Evolutionary conservation across 768 basidiomycete genomes (phyloP).

Genomic region (Tylopilus vinaceipallidus): DNA sequence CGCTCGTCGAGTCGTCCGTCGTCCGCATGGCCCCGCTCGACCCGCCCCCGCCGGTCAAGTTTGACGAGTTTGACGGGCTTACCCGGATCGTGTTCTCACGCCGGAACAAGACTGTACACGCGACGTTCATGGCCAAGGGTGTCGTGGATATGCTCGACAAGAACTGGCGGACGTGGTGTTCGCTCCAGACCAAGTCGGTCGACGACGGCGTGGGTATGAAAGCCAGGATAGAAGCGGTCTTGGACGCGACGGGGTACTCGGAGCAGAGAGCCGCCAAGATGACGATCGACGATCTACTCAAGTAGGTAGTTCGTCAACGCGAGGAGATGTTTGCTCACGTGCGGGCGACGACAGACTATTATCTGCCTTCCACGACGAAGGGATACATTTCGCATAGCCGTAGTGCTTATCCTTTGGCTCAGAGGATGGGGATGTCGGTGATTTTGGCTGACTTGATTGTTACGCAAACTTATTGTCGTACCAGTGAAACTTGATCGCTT

Average conservation of each 20-base stretch:
- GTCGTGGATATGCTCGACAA: conserved; percentile 92
- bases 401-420: not conserved
- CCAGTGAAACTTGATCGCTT: not conserved
- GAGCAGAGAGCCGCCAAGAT: conserved; percentile 89
- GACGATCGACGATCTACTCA: conserved; percentile 88
- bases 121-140: conserved; percentile 90
- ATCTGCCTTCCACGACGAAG: conserved; percentile 71
- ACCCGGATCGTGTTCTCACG: conserved; percentile 87
- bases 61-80: conserved; percentile 97
- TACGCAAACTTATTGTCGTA: not conserved
- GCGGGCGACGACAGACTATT: conserved; percentile 45
- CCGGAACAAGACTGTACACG: conserved; percentile 87
- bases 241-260: conserved; percentile 66
- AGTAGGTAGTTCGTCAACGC: conserved; percentile 47
- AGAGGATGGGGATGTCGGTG: not conserved
- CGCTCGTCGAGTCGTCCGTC: conserved; percentile 91
- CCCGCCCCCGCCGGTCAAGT: conserved; percentile 92
- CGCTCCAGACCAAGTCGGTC: conserved; percentile 70
- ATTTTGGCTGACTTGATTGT: not conserved
- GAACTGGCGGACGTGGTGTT: conserved; percentile 92
- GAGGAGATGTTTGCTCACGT: not conserved
- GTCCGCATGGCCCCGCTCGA: conserved; percentile 89
- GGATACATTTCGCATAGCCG: conserved; percentile 65
- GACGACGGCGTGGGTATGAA: conserved; percentile 72
- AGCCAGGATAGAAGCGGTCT: conserved; percentile 66